Evolutionary conservation across 176 grass and related monocot genomes (phyloP).

Genomic region (Avena insularis): DNA sequence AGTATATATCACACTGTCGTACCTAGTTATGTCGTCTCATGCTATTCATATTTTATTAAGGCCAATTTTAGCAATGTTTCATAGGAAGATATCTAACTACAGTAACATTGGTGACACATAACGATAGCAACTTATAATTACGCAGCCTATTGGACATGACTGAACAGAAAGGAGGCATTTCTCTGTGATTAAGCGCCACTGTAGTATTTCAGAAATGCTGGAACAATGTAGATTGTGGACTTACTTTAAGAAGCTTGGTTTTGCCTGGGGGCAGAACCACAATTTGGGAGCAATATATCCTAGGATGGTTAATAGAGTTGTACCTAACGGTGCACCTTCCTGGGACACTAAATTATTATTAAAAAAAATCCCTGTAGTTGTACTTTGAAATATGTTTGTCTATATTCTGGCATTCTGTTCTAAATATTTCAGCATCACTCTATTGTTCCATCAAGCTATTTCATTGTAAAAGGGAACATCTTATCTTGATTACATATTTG

Average conservation of each 20-base stretch:
- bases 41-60: conserved; percentile 10
- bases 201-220: neutral
- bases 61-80: neutral
- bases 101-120: neutral
- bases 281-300: conserved; percentile 15
- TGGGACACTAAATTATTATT: neutral
- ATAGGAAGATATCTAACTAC: neutral
- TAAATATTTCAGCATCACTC: conserved; percentile 15
- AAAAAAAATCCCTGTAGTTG: neutral
- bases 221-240: neutral
- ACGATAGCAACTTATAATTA: neutral
- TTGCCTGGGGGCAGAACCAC: neutral
- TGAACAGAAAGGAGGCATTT: neutral
- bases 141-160: conserved; percentile 1
- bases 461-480: neutral
- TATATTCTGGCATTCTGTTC: neutral
- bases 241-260: neutral
- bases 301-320: conserved; percentile 1
- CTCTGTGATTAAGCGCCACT: conserved; percentile 3
- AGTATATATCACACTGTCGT: conserved; percentile 11
- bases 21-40: neutral
- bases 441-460: conserved; percentile 32
- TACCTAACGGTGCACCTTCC: conserved; percentile 1
- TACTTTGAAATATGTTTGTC: neutral
- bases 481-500: conserved; percentile 15